A percentile compares a stretch with the other conserved stretches of the same genome.
phyloP scores from a whole-genome alignment of 495 filamentous ascomycete genomes.

The Venustampulla echinocandica region DNA sequence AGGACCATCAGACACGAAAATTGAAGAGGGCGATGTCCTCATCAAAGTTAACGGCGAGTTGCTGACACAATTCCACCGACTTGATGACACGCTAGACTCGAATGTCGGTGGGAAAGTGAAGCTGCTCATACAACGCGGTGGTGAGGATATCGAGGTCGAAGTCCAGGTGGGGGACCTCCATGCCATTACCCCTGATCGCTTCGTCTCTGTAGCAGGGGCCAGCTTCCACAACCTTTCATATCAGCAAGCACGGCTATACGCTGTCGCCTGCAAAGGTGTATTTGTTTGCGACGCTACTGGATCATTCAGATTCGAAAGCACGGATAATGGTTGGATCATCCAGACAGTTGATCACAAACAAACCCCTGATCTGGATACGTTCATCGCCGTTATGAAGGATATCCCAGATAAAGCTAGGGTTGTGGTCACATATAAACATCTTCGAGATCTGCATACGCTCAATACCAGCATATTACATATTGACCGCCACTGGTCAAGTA shows the following conservation, averaged over 20 bases:
- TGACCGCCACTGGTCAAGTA: slow-evolving; percentile 88
- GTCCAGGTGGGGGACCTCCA: slow-evolving; percentile 85
- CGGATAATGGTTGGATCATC: slow-evolving; percentile 87
- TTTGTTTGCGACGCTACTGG: slow-evolving; percentile 93
- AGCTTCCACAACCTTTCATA: slow-evolving; percentile 96
- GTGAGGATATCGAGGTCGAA: slow-evolving; percentile 77
- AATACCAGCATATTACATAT: slow-evolving; percentile 88
- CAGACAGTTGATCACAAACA: slow-evolving; percentile 81
- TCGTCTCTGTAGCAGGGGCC: slow-evolving; percentile 85
- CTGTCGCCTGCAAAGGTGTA: slow-evolving; percentile 82
- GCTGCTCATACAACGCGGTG: slow-evolving; percentile 78
- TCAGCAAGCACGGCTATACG: slow-evolving; percentile 89
- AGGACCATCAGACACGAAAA: slow-evolving; percentile 73
- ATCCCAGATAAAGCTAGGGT: slow-evolving; percentile 88
- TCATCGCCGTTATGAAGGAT: slow-evolving; percentile 81
- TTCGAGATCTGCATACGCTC: slow-evolving; percentile 87
- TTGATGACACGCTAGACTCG: slow-evolving; percentile 91
- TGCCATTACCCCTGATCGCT: slow-evolving; percentile 89
- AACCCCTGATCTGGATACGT: slow-evolving; percentile 76
- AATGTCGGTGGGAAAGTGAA: slow-evolving; percentile 67
- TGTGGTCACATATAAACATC: slow-evolving; percentile 90
- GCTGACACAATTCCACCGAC: slow-evolving; percentile 82
- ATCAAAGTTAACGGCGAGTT: slow-evolving; percentile 90
- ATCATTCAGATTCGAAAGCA: slow-evolving; percentile 87
- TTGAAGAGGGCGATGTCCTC: slow-evolving; percentile 94